These are phyloP conservation scores for Ceratocystis smalleyi DNA, from an alignment of 2,329 filamentous ascomycete genomes.

Conservation along the genomic window DNA sequence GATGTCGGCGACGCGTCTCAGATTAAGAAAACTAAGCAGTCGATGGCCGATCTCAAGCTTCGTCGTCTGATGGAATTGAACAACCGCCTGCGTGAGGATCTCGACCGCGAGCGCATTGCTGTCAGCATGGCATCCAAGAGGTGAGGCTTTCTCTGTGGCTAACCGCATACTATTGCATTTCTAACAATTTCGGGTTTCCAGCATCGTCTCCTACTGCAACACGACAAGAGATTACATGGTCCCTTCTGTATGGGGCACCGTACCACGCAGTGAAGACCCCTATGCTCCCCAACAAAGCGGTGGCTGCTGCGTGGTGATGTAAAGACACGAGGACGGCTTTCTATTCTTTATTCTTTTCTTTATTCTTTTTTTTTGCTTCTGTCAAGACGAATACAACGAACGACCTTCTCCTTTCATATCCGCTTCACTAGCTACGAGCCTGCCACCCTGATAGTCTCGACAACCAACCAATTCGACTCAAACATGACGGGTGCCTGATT, in stretches of 20 bases:
- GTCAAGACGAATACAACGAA: slow-evolving; percentile 7
- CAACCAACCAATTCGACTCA: not conserved
- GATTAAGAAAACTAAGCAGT: slow-evolving; percentile 90
- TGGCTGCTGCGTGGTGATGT: slow-evolving; percentile 95
- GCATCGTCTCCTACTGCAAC: slow-evolving; percentile 95
- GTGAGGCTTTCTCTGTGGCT: slow-evolving; percentile 35
- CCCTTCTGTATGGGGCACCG: slow-evolving; percentile 85
- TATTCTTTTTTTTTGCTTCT: not conserved
- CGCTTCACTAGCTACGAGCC: not conserved
- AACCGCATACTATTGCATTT: not conserved
- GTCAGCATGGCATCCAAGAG: slow-evolving; percentile 85
- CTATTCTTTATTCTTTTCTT: not conserved
- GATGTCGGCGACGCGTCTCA: slow-evolving; percentile 53
- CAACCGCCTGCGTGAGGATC: slow-evolving; percentile 84
- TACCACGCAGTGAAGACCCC: slow-evolving; percentile 93
- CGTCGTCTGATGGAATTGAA: slow-evolving; percentile 93
- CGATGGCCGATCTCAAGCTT: slow-evolving; percentile 96
- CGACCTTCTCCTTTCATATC: not conserved
- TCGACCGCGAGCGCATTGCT: slow-evolving; percentile 87
- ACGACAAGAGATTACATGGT: slow-evolving; percentile 99
- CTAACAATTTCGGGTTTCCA: slow-evolving; percentile 26
- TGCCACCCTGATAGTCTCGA: not conserved
- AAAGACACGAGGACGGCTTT: slow-evolving; percentile 21
- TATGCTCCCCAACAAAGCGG: slow-evolving; percentile 88
- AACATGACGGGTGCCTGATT: slow-evolving; percentile 15